Evolutionary conservation across 208 protist species (phyloP).

Genomic region (Trypanosoma scelopori): DNA sequence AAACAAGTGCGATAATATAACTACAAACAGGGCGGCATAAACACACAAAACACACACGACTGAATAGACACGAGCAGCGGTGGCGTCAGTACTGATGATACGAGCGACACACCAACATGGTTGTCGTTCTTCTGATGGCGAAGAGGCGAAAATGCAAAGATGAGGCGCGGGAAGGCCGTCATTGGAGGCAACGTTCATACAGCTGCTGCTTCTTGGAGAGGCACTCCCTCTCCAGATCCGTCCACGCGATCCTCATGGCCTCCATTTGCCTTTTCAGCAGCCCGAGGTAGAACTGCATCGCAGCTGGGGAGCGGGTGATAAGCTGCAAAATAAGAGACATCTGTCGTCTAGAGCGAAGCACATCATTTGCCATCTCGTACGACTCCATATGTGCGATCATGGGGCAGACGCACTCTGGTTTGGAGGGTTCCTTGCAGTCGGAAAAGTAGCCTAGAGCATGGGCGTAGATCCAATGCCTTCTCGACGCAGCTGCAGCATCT

Average conservation of each 20-base stretch:
- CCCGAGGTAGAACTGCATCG: not conserved
- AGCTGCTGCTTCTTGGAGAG: conserved; percentile 13
- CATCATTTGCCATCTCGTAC: conserved; percentile 26
- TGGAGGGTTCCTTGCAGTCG: conserved; percentile 2
- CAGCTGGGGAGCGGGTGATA: conserved; percentile 2
- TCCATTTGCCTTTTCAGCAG: conserved; percentile 11
- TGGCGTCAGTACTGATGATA: too few species aligned
- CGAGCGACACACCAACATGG: too few species aligned
- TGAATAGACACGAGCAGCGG: too few species aligned
- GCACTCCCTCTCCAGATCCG: conserved; percentile 10
- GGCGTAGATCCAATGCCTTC: conserved; percentile 5
- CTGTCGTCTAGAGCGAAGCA: conserved; percentile 17
- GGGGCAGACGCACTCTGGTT: conserved; percentile 12
- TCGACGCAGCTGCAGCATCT: too few species aligned
- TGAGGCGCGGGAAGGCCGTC: not conserved
- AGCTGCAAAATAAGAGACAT: conserved; percentile 10
- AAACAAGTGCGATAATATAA: conserved; percentile 5
- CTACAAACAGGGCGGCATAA: too few species aligned
- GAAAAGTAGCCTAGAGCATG: conserved; percentile 1
- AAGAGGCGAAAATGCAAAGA: not conserved
- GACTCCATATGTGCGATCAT: conserved; percentile 22
- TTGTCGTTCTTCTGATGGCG: too few species aligned
- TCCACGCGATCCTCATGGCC: conserved; percentile 9
- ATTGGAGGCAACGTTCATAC: not conserved
- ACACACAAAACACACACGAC: too few species aligned